Base-by-base conservation (phyloP, 1,284 basidiomycete genomes). In the Irpex lacteus region DNA sequence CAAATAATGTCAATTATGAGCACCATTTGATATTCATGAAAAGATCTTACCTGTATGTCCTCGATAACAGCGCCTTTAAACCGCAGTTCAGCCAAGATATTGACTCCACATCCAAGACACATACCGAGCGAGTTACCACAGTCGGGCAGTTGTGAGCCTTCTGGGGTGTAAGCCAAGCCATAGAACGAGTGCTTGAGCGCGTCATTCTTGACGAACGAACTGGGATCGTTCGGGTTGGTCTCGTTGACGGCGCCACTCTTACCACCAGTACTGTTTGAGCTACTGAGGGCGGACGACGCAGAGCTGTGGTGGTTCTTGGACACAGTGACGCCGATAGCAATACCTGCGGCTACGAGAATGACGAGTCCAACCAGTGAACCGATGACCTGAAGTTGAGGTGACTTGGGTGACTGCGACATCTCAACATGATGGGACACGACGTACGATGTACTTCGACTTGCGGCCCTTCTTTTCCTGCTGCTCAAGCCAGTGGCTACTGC, bases 111-210 rank as follows among this genome's bases (percentile, higher is more conserved):
- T 9, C 19, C 60, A 1, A 34, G 21, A 15, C 4, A 74, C 82
- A 61, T 56, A 84, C 84, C 70, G 3, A 83, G 74, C 2, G 74
- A 78, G 59, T 77, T 83, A 18, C 82, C 82, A 66, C 86, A 87
- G 21, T 75, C 64, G 2, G 85, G 84, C 38, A 82, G 71, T 65
- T 84, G 81, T 4, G 80, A 78, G 62, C 85, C 83, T 53, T 80
- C 78, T 1, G 91, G 90, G 0, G 88, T 89, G 75, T 93, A 94
- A 0, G 90, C 89, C n/a, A 93, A 71, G 37, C 85, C 91, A 70
- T 81, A 94, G 78, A 91, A 91, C 9, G 81, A 81, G 63, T 87
- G 81, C 68, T 87, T 81, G 56, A 94, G 77, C 7, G 79, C 75
- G 4, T 80, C 59, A 74, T 94, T 85, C 75, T 86, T 89, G 56